phyloP scores from a whole-genome alignment of 805 yeast species.

The Ogataea wickerhamii region DNA sequence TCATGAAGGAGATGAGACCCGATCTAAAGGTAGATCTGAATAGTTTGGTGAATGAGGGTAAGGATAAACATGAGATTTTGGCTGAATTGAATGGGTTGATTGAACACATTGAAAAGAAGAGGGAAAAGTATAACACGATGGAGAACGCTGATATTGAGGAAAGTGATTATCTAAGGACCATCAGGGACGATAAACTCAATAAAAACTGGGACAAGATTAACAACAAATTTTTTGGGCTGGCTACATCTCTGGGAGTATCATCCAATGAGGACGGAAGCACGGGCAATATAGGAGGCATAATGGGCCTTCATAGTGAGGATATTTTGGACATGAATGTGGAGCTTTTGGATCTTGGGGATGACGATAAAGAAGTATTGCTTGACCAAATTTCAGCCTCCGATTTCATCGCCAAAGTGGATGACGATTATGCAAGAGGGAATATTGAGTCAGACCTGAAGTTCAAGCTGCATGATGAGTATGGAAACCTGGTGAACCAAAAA shows the following conservation, averaged over 20 bases:
- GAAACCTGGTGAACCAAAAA: constrained; percentile 15
- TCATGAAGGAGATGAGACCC: constrained; percentile 46
- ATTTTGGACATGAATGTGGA: constrained; percentile 42
- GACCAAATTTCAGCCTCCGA: constrained; percentile 6
- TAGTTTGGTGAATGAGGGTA: constrained; percentile 26
- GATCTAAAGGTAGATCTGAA: constrained; percentile 45
- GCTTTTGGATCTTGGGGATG: constrained; percentile 14
- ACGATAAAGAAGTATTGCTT: constrained; percentile 9
- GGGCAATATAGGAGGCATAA: constrained; percentile 11
- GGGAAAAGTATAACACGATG: constrained; percentile 37
- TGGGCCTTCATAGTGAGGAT: constrained; percentile 42
- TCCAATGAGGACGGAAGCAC: constrained; percentile 19
- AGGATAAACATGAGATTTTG: constrained; percentile 32
- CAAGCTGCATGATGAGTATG: constrained; percentile 22
- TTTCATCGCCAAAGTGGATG: constrained; percentile 17
- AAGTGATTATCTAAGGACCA: constrained; percentile 21
- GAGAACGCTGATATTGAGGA: constrained; percentile 18
- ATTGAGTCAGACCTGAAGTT: constrained; percentile 18
- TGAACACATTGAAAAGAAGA: constrained; percentile 34
- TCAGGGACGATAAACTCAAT: constrained; percentile 24
- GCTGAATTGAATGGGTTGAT: constrained; percentile 41
- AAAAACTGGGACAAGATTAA: constrained; percentile 47
- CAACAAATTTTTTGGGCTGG: constrained; percentile 22
- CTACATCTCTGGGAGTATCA: constrained; percentile 10
- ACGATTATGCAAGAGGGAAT: constrained; percentile 6